Evolutionary conservation across 352 stramenopile species (phyloP).

Genomic region (Globisporangium irregulare): DNA sequence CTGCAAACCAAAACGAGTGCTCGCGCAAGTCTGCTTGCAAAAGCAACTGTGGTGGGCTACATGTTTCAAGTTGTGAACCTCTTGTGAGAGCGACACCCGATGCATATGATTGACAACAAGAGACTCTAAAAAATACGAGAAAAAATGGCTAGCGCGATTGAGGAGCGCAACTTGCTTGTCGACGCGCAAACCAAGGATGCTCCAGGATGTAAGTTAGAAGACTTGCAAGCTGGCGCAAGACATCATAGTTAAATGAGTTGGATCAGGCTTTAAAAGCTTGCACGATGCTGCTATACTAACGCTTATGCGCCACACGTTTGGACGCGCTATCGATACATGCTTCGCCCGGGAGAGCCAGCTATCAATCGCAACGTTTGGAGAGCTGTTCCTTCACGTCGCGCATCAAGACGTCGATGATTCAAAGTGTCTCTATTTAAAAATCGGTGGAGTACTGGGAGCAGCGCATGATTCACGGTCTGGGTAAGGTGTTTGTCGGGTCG

Average conservation of each 20-base stretch:
- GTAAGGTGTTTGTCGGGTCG: slow-evolving; percentile 6
- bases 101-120: slow-evolving; percentile 13
- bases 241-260: neutral
- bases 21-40: neutral
- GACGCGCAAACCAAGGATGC: slow-evolving; percentile 21
- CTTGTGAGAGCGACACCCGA: slow-evolving; percentile 3
- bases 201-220: slow-evolving; percentile 19
- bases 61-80: slow-evolving; percentile 13
- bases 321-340: slow-evolving; percentile 21
- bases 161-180: slow-evolving; percentile 20
- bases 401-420: slow-evolving; percentile 10
- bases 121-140: slow-evolving; percentile 20
- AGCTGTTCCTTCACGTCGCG: slow-evolving; percentile 16
- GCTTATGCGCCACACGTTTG: slow-evolving; percentile 23
- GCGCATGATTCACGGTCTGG: slow-evolving; percentile 8
- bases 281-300: slow-evolving; percentile 20
- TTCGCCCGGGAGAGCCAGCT: slow-evolving; percentile 22
- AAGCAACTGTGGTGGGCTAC: neutral
- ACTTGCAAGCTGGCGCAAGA: slow-evolving; percentile 17
- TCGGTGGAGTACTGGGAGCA: slow-evolving; percentile 7
- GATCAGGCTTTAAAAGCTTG: slow-evolving; percentile 6
- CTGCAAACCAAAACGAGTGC: neutral
- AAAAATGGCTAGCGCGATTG: slow-evolving; percentile 24
- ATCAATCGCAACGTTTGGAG: slow-evolving; percentile 6
- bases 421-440: slow-evolving; percentile 16